Evolutionary conservation across 78 protist genomes (phyloP).

Genomic region (Dictyostelium brefeldianum): DNA sequence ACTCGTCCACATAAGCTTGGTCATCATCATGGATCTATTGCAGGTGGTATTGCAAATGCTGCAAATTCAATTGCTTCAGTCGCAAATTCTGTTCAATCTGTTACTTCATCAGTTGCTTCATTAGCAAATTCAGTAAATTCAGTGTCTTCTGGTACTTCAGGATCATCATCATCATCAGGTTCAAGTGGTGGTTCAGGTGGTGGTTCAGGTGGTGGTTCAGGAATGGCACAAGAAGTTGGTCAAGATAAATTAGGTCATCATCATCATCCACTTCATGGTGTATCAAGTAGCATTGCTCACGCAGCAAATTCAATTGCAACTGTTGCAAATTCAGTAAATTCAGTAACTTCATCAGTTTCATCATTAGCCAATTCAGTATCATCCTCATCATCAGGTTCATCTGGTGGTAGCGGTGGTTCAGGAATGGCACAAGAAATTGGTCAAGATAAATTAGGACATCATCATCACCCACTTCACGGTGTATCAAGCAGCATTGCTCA

Average conservation of each 20-base stretch:
- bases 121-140: not conserved
- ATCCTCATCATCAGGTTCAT: not conserved
- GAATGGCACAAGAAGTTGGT: not conserved
- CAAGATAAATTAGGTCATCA: no score
- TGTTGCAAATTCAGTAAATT: no score
- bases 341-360: no score
- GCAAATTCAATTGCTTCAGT: not conserved
- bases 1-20: not conserved
- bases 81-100: not conserved
- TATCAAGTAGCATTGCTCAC: no score
- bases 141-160: not conserved
- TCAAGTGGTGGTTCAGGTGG: not conserved
- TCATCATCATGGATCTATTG: not conserved
- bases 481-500: no score
- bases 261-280: no score
- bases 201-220: constrained; percentile 18
- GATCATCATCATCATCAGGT: not conserved
- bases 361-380: no score
- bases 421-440: not conserved
- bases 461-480: no score
- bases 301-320: no score
- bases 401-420: not conserved
- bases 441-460: no score
- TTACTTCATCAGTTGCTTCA: not conserved
- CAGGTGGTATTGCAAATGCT: not conserved